Evolutionary conservation across 2,329 filamentous ascomycete species (phyloP).

Genomic region (Fusarium hainanense): DNA sequence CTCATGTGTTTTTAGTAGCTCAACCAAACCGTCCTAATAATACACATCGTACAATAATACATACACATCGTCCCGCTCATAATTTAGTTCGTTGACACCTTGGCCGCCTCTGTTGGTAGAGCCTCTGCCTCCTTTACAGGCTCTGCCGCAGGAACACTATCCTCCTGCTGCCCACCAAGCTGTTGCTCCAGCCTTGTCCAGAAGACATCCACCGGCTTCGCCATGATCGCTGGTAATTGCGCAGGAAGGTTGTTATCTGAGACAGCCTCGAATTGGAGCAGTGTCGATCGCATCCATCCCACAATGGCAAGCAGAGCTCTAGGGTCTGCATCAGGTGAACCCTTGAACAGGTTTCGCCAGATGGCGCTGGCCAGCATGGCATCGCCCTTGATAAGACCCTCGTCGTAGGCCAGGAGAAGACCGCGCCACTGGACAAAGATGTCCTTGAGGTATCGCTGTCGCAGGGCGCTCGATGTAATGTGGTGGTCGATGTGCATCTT

Average conservation of each 20-base stretch:
- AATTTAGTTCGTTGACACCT: conserved; percentile 39
- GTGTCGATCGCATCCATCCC: conserved; percentile 64
- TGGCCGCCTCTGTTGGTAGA: conserved; percentile 22
- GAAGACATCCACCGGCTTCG: conserved; percentile 56
- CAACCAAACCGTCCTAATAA: conserved; percentile 4
- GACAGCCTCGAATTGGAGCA: conserved; percentile 62
- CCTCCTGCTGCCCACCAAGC: conserved; percentile 50
- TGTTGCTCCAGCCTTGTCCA: conserved; percentile 57
- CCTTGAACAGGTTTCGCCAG: conserved; percentile 95
- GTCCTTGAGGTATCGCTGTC: conserved; percentile 81
- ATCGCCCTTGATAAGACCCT: conserved; percentile 81
- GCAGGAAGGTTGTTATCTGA: conserved; percentile 56
- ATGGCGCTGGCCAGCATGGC: conserved; percentile 82
- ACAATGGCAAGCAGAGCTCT: conserved; percentile 65
- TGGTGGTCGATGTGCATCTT: conserved; percentile 85
- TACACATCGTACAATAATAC: conserved; percentile 25
- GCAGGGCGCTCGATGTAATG: conserved; percentile 67
- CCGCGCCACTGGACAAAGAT: conserved; percentile 95
- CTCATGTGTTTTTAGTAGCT: neutral
- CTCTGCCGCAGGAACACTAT: conserved; percentile 21
- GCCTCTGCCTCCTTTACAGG: conserved; percentile 33
- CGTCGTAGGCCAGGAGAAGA: conserved; percentile 83
- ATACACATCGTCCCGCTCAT: conserved; percentile 36
- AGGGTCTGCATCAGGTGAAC: conserved; percentile 63
- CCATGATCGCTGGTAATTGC: conserved; percentile 50